Evolutionary conservation across 2,329 filamentous ascomycete genomes (phyloP), one percentile per base, ranked within the genome.

Genomic region (Fusarium albidum): DNA sequence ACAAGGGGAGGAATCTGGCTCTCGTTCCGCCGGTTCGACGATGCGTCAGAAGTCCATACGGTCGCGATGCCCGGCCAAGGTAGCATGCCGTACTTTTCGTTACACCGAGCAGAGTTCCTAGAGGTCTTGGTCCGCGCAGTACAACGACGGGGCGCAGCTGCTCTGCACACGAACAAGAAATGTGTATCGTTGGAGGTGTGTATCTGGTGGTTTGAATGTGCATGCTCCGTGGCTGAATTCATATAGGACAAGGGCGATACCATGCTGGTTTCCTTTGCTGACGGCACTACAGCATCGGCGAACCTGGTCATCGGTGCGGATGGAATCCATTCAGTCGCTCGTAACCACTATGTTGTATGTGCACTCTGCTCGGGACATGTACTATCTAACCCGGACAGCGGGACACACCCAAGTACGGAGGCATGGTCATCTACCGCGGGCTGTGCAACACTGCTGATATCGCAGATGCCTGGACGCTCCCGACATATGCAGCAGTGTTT

Each of bases 171-270:
- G 1, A 18, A 18, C 35, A 38, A 38, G 35, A 17, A 38, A 38
- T 38, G 35, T 38, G 4, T 18, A 38, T 21, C 35, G 6, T 26
- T 38, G 18, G 35, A 38, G 35, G 35, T 26, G 21, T 13, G 13
- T 38, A 13, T 18, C 35, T 26, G 8, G 35, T 13, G 18, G n/a
- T 14, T 13, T 38, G 17, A 21, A 38, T 18, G 6, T 38, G 11
- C 12, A 11, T 38, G 18, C 35, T 12, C 35, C 21, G 15, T 38
- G 25, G 18, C 35, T 38, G 15, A 21, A 13, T 21, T 38, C 18
- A 21, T 14, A 38, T 46, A 31, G 40, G 40, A 43, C 40, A 43
- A 43, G 40, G 40, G 40, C 5, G 28, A 43, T 9, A 43, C 40
- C 40, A 43, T 31, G 28, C 28, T 43, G 28, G 28, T 43, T 12